These are phyloP conservation scores for Yamadazyma scolyti DNA, from an alignment of 805 yeast species.

Conservation along the genomic window DNA sequence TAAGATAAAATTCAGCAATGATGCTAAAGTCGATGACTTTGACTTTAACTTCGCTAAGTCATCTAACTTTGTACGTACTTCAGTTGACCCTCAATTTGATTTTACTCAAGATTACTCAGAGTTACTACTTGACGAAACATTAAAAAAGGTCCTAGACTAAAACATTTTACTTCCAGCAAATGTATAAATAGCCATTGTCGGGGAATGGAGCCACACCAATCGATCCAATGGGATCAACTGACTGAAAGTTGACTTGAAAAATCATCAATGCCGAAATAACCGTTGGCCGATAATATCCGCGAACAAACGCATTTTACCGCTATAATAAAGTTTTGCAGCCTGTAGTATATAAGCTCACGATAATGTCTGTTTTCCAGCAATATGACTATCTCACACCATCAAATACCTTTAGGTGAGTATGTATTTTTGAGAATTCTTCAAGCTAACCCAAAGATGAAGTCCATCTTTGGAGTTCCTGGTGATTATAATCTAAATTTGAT, in stretches of 20 bases:
- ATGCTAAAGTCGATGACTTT: constrained; percentile 25
- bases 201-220: no score
- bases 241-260: no score
- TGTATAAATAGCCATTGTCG: no score
- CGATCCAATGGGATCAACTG: no score
- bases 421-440: constrained; percentile 54
- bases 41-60: constrained; percentile 10
- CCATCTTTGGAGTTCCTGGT: constrained; percentile 78
- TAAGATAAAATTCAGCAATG: constrained; percentile 10
- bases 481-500: constrained; percentile 66
- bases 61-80: constrained; percentile 1
- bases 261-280: no score
- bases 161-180: no score
- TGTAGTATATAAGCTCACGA: neutral
- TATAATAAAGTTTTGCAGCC: neutral
- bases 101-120: no score
- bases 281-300: neutral
- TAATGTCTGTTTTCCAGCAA: neutral
- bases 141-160: no score
- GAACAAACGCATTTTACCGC: neutral
- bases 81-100: neutral
- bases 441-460: constrained; percentile 45
- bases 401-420: constrained; percentile 62
- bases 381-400: constrained; percentile 11
- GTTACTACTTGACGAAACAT: no score